phyloP scores from a whole-genome alignment of 2,329 filamentous ascomycete species.

The Aspergillus candidus region DNA sequence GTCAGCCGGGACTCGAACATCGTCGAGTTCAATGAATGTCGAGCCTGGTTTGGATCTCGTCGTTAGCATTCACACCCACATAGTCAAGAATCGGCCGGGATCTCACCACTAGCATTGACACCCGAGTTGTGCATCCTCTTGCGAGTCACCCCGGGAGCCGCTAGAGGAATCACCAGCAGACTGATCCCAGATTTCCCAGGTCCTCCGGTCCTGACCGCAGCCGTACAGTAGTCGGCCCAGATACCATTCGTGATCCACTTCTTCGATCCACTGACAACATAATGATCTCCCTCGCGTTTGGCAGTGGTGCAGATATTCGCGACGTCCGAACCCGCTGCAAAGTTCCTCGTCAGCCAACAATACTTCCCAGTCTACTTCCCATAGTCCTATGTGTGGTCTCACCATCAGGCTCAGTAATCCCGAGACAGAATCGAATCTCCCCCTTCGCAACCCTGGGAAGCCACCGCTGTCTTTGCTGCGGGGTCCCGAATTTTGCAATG shows the following conservation, averaged over 20 bases:
- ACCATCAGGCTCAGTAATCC: slow-evolving; percentile 59
- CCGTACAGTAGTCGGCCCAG: slow-evolving; percentile 57
- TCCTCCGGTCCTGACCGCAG: slow-evolving; percentile 55
- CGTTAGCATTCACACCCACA: not conserved
- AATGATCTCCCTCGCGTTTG: slow-evolving; percentile 44
- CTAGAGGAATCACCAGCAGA: slow-evolving; percentile 61
- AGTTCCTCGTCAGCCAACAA: slow-evolving; percentile 8
- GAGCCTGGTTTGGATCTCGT: slow-evolving; percentile 29
- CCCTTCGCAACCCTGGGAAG: slow-evolving; percentile 55
- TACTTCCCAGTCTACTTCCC: rapidly evolving
- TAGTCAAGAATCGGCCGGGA: not conserved
- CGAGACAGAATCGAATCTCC: slow-evolving; percentile 57
- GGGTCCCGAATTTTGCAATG: slow-evolving; percentile 56
- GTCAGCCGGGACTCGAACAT: slow-evolving; percentile 62
- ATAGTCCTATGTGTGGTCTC: slow-evolving; percentile 14
- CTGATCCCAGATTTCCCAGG: slow-evolving; percentile 55
- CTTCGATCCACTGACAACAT: slow-evolving; percentile 61
- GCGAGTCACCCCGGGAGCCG: slow-evolving; percentile 53
- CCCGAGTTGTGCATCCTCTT: slow-evolving; percentile 56
- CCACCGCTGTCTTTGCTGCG: slow-evolving; percentile 54
- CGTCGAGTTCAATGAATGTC: slow-evolving; percentile 64
- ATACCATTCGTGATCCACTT: slow-evolving; percentile 63
- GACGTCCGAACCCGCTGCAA: slow-evolving; percentile 55
- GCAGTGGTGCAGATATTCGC: slow-evolving; percentile 59
- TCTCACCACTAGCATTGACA: slow-evolving; percentile 56